Percentiles rank a stretch among this genome's conserved stretches.
Evolutionary conservation across 1,284 basidiomycete species (phyloP).

Genomic region (Tilletia indica): DNA sequence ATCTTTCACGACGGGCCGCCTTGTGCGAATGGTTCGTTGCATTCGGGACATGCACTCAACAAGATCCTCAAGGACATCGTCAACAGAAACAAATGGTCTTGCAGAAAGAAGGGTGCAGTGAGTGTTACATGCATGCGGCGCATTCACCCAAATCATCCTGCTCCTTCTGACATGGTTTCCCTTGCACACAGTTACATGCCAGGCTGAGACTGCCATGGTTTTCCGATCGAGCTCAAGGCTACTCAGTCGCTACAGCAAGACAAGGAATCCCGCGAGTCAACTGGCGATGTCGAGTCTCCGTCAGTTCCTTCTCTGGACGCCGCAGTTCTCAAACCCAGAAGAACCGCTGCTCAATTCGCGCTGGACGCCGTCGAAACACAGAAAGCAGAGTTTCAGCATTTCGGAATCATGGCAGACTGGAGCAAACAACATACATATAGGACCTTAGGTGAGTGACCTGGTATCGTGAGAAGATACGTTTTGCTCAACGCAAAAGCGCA

Average conservation of each 20-base stretch:
- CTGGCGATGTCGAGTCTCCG: not conserved
- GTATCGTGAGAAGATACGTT: too few relatives aligned
- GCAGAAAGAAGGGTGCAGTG: slow-evolving; percentile 72
- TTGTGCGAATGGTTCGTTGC: slow-evolving; percentile 92
- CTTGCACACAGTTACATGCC: slow-evolving; percentile 69
- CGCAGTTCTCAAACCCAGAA: slow-evolving; percentile 63
- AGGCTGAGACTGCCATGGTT: slow-evolving; percentile 97
- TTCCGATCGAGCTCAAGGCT: slow-evolving; percentile 69
- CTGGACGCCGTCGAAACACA: slow-evolving; percentile 74
- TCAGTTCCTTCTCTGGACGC: slow-evolving; percentile 46
- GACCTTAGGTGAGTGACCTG: slow-evolving; percentile 68
- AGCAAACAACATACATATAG: slow-evolving; percentile 72
- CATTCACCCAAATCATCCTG: slow-evolving; percentile 59
- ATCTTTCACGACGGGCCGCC: slow-evolving; percentile 95
- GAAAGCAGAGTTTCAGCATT: slow-evolving; percentile 73
- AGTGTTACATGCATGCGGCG: not conserved
- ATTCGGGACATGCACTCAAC: slow-evolving; percentile 96
- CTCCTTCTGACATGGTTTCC: too few relatives aligned
- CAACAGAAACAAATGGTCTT: slow-evolving; percentile 80
- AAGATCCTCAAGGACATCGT: slow-evolving; percentile 97
- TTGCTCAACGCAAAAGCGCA: not conserved
- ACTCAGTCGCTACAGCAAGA: slow-evolving; percentile 49
- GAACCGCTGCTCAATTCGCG: slow-evolving; percentile 73
- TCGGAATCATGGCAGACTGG: slow-evolving; percentile 95
- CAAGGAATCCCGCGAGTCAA: too few relatives aligned